Evolutionary conservation across 495 filamentous ascomycete genomes (phyloP), one percentile per base, ranked within the genome.

Genomic region (Neurospora discreta): DNA sequence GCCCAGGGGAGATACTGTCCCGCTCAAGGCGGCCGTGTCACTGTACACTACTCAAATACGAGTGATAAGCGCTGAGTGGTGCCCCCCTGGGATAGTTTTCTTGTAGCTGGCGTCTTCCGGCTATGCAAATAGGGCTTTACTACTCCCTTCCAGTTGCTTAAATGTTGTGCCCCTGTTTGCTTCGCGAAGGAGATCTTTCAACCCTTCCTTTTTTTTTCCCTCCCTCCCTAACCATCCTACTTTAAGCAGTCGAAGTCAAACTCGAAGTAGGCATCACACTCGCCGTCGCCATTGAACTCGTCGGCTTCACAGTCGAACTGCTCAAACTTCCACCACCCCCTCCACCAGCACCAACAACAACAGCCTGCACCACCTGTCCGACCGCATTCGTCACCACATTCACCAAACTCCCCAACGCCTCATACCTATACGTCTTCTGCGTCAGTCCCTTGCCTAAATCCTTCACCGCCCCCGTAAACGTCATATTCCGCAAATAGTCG

Each of bases 401-500:
- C 33, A 89, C 87, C 42, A 89, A 73, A n/a, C 86, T 80, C 69
- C 82, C 83, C 10, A 89, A 74, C 23, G 86, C 80, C 52, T 78
- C 78, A 72, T 88, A 89, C 4, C 72, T 78, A 71, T 85, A 89
- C 68, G 82, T 85, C 78, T 86, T 88, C 75, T 88, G 84, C 70
- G 83, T 82, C 38, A 85, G 58, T 7, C 86, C 87, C 52, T 83
- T 82, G 4, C 79, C 79, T 10, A 89, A 71, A 5, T 80, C 74
- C 75, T 85, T 76, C 4, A 72, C 46, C 52, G 80, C 70, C 0
- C 86, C 87, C 30, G 85, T 87, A 68, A 78, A 82, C 26, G 87
- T 89, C 87, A 89, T 89, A 75, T 88, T 89, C 69, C 78, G 78
- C 71, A 82, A 74, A 71, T 83, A 88, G 70, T 85, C 84, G 60